Evolutionary conservation across 2,329 filamentous ascomycete species (phyloP).

Genomic region (Apiospora kogelbergensis): DNA sequence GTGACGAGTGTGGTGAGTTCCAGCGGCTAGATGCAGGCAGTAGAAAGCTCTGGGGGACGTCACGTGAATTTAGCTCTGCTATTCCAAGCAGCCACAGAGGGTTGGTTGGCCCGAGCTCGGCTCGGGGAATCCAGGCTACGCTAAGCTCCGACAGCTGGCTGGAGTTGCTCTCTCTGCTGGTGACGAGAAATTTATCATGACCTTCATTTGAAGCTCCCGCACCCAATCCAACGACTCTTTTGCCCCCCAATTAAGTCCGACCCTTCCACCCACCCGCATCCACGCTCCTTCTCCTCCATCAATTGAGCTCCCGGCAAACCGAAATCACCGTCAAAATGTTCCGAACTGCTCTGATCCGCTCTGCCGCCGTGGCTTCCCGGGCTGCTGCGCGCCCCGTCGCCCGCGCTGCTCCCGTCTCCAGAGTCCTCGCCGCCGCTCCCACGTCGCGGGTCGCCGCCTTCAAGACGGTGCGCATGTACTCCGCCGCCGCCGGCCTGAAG

Average conservation of each 20-base stretch:
- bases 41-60: not conserved
- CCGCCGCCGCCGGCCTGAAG: conserved; percentile 73
- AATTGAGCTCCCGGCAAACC: conserved; percentile 13
- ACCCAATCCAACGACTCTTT: conserved; percentile 11
- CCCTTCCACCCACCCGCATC: conserved; percentile 10
- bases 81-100: not conserved
- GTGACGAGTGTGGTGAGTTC: not conserved
- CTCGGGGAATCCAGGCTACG: not conserved
- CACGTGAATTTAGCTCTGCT: not conserved
- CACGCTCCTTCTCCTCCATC: conserved; percentile 10
- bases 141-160: conserved; percentile 7
- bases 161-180: not conserved
- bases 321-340: conserved; percentile 66
- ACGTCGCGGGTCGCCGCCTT: conserved; percentile 60
- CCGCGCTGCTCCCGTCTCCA: conserved; percentile 51
- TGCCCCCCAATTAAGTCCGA: conserved; percentile 8
- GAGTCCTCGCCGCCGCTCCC: conserved; percentile 58
- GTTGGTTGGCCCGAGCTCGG: not conserved
- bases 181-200: conserved; percentile 37
- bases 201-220: conserved; percentile 21
- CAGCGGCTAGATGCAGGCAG: not conserved
- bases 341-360: conserved; percentile 81
- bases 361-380: conserved; percentile 60
- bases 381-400: conserved; percentile 59
- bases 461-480: conserved; percentile 80